Evolutionary conservation across 202 grass and related monocot species (phyloP), one percentile per base, ranked within the genome.

Genomic region (Setaria viridis): DNA sequence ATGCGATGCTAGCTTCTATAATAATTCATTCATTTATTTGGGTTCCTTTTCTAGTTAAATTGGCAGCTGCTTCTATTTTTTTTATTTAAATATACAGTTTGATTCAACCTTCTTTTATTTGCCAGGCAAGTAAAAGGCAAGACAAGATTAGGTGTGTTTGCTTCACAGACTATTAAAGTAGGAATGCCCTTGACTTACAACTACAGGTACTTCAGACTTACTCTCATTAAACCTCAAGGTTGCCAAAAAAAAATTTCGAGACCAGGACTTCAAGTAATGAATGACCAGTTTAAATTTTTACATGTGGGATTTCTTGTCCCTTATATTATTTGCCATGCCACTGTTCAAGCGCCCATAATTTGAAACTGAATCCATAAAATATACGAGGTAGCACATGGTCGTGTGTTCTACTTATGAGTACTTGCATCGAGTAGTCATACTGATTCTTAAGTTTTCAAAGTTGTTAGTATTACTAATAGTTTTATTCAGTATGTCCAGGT

Each of bases 91-190:
- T 39, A 42, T 50, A 74, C 16, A 34, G 60, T 9, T 85, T 62
- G 12, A 82, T 32, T 65, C 32, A 80, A 41, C 33, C 62, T 72
- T 41, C 57, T 47, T 75, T 29, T 43, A 50, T 83, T 85, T 88
- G 2, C 42, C 74, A 97, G 89, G 94, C 89, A 91, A 91, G 94
- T 93, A 63, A 81, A 90, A 9, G 85, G 91, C 49, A 88, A 90
- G 82, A 93, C 87, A 78, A 86, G 91, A 43, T 62, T 93, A 76
- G 91, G 94, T 14, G 87, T 93, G 2, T 96, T 96, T 93, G 91
- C 91, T 74, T 91, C 85, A 75, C 33, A 81, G 73, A 32, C 79
- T 64, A 93, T 96, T 84, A 46, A 90, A 79, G 85, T 70, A 10
- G 89, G 85, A 41, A 86, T 84, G 46, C 87, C 91, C 49, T 85